Conservation (phyloP, 129 eudicot species). For the Pseudognaphalium luteoalbum region DNA sequence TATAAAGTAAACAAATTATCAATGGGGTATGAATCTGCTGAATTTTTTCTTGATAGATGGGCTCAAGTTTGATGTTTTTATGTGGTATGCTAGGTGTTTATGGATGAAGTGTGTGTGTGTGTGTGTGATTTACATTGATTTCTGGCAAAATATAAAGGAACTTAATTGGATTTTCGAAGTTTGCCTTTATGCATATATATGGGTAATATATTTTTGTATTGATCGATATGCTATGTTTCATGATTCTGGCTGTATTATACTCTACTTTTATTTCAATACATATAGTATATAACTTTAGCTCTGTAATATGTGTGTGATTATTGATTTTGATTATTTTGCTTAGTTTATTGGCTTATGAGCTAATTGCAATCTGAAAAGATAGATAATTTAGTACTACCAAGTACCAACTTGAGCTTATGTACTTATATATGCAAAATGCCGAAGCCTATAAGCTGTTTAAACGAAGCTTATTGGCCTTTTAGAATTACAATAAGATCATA, state of each 20-base stretch:
- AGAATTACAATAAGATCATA: too few species aligned
- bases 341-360: too few species aligned
- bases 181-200: slow-evolving; percentile 9
- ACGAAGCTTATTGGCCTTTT: too few species aligned
- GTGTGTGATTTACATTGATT: slow-evolving; percentile 15
- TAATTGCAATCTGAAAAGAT: too few species aligned
- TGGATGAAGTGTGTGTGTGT: slow-evolving; percentile 19
- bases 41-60: neutral
- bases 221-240: neutral
- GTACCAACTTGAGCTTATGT: too few species aligned
- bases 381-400: too few species aligned
- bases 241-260: slow-evolving; percentile 16
- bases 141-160: slow-evolving; percentile 1
- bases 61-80: slow-evolving; percentile 8
- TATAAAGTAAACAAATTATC: neutral
- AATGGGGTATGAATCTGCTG: slow-evolving; percentile 1
- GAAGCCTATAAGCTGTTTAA: too few species aligned
- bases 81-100: neutral
- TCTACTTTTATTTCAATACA: too few species aligned
- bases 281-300: too few species aligned
- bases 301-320: too few species aligned
- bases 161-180: slow-evolving; percentile 18
- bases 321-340: too few species aligned
- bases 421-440: too few species aligned
- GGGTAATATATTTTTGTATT: slow-evolving; percentile 12